These are phyloP conservation scores for Melampsora abietis-canadensis DNA, from an alignment of 1,284 basidiomycete genomes.

Conservation along the genomic window DNA sequence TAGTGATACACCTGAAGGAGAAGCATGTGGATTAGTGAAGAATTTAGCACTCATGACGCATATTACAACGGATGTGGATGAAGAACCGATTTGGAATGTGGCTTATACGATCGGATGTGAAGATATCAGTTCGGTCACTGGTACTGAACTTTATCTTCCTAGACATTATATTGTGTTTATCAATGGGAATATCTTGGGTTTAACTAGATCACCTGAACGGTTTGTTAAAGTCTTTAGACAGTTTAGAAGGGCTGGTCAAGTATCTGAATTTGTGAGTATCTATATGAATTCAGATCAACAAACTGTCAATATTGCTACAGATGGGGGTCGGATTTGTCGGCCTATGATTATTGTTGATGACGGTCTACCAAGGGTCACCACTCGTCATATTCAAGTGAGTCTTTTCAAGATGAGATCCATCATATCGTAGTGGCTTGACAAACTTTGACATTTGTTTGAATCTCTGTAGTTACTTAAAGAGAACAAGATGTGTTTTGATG, in stretches of 20 bases:
- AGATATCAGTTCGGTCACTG: constrained; percentile 91
- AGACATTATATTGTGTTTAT: constrained; percentile 93
- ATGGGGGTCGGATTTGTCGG: constrained; percentile 95
- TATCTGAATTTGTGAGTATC: constrained; percentile 95
- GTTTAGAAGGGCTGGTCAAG: constrained; percentile 80
- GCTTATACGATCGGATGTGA: constrained; percentile 78
- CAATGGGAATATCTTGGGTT: constrained; percentile 91
- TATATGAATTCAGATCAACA: constrained; percentile 95
- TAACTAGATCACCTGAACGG: constrained; percentile 77
- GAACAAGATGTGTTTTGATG: constrained; percentile 79
- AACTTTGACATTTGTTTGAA: constrained; percentile 15
- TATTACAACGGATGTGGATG: constrained; percentile 98
- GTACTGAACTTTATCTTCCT: constrained; percentile 88
- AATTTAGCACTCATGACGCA: constrained; percentile 99
- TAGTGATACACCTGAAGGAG: constrained; percentile 98
- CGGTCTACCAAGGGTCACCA: constrained; percentile 70
- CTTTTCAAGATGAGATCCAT: background rate
- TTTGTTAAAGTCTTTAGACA: constrained; percentile 90
- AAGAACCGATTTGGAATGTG: constrained; percentile 84
- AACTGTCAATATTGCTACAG: constrained; percentile 92
- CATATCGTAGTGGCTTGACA: background rate
- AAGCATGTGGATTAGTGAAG: constrained; percentile 97
- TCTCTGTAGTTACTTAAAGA: constrained; percentile 69
- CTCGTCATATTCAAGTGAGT: constrained; percentile 73
- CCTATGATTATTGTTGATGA: constrained; percentile 97